Conservation (phyloP, 306 rosid genomes). For the Quercus mongolica region DNA sequence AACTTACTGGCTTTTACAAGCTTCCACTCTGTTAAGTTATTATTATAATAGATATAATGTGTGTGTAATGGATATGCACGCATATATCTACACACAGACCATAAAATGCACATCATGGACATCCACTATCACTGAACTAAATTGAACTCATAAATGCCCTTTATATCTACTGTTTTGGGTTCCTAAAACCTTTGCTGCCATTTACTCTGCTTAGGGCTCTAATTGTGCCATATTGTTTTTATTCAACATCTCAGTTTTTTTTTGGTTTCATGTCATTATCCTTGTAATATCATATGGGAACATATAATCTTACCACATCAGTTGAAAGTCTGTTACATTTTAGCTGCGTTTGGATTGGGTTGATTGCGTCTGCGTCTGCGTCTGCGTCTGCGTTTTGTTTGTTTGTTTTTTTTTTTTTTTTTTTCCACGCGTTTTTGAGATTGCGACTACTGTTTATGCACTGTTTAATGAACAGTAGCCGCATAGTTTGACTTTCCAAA, state of each 20-base stretch:
- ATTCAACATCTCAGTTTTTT: not conserved
- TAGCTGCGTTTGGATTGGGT: too few species aligned
- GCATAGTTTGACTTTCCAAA: too few species aligned
- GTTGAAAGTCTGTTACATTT: not conserved
- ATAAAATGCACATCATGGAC: not conserved
- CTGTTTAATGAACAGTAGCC: too few species aligned
- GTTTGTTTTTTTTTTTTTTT: too few species aligned
- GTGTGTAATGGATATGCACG: not conserved
- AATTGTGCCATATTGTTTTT: not conserved
- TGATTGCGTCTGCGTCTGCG: too few species aligned
- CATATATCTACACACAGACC: not conserved
- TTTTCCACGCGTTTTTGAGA: too few species aligned
- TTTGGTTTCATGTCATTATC: not conserved
- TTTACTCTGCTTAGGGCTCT: too few species aligned
- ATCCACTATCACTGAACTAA: not conserved
- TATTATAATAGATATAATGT: not conserved
- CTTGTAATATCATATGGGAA: not conserved
- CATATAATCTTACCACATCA: not conserved
- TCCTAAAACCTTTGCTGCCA: not conserved
- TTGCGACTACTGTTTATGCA: too few species aligned
- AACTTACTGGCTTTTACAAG: too few species aligned
- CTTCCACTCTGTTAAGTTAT: too few species aligned
- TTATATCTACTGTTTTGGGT: not conserved
- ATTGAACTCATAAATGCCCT: not conserved
- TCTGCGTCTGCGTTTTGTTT: too few species aligned